Evolutionary conservation across 768 basidiomycete genomes (phyloP), one percentile per base, ranked within the genome.

Genomic region (Mycena vitilis): DNA sequence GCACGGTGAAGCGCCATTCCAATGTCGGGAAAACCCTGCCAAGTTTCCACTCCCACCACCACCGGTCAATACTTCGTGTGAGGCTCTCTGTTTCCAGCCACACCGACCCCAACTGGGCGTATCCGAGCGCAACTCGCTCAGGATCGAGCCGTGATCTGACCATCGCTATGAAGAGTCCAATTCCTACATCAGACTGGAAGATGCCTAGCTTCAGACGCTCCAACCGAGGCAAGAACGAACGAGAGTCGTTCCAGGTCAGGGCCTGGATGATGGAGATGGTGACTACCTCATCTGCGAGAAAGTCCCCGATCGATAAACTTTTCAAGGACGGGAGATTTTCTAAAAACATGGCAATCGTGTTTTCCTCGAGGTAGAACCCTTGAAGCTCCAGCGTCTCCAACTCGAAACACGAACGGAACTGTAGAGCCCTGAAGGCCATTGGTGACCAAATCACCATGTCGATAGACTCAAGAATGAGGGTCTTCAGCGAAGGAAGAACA

Each of bases 181-280:
- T 34, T 20, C 13, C 6, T 13, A 15, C 2, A 16, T 54, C 52
- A 34, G 16, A 20, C 52, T 16, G 13, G 7, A 20, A 20, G 36
- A 54, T 30, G 2, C 52, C 34, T 34, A 54, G 23, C 34, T 54
- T 54, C 34, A 54, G 52, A 15, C 52, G 52, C 52, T 54, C 52
- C 52, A 54, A 34, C 15, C 18, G 30, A 54, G 30, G 52, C n/a
- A 54, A 15, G 16, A 54, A 36, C 9, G 52, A 49, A 23, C 23
- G 48, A 12, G 23, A 11, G 48, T 23, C 48, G 20, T 49, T 23
- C 48, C 48, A 49, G 2, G 48, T 23, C 48, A 49, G 23, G 5
- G 22, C 48, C n/a, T 22, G 48, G 48, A 49, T 22, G 23, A 49
- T 42, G 16, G 40, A 42, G 1, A 11, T 42, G 40, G 2, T 42